Evolutionary conservation across 1,284 basidiomycete species (phyloP).

Genomic region (Heterobasidion parviporum): DNA sequence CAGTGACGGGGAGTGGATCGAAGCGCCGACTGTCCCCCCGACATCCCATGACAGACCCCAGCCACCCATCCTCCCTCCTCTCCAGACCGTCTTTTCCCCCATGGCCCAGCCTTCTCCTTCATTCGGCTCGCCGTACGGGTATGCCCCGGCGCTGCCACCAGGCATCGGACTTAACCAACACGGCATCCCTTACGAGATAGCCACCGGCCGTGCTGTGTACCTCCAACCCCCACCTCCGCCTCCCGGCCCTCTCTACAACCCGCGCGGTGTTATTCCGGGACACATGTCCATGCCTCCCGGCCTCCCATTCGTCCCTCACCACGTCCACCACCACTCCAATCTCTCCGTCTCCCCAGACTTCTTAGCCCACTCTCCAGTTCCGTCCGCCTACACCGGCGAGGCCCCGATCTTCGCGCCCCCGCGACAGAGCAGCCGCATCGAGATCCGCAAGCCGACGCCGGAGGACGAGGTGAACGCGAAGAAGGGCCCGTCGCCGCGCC

Average conservation of each 20-base stretch:
- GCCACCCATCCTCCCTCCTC: constrained; percentile 40
- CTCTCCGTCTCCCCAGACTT: constrained; percentile 47
- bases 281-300: constrained; percentile 30
- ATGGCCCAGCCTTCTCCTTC: constrained; percentile 45
- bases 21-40: constrained; percentile 2
- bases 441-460: constrained; percentile 55
- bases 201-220: constrained; percentile 70
- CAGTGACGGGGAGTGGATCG: constrained; percentile 3
- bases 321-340: constrained; percentile 47
- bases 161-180: constrained; percentile 67
- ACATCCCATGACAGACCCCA: constrained; percentile 16
- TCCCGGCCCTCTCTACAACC: constrained; percentile 50
- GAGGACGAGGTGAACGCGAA: not conserved
- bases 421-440: constrained; percentile 59
- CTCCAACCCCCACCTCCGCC: constrained; percentile 38
- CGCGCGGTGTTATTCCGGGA: constrained; percentile 51
- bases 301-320: constrained; percentile 41
- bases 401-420: constrained; percentile 67
- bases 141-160: constrained; percentile 51
- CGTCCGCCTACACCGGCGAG: constrained; percentile 53
- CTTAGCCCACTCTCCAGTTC: constrained; percentile 45
- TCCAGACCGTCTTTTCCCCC: constrained; percentile 54
- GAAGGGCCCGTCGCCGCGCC: not conserved
- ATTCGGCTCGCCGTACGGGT: constrained; percentile 57
- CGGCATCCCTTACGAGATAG: constrained; percentile 70